phyloP scores from a whole-genome alignment of 306 rosid genomes.

The Calophaca sinica region DNA sequence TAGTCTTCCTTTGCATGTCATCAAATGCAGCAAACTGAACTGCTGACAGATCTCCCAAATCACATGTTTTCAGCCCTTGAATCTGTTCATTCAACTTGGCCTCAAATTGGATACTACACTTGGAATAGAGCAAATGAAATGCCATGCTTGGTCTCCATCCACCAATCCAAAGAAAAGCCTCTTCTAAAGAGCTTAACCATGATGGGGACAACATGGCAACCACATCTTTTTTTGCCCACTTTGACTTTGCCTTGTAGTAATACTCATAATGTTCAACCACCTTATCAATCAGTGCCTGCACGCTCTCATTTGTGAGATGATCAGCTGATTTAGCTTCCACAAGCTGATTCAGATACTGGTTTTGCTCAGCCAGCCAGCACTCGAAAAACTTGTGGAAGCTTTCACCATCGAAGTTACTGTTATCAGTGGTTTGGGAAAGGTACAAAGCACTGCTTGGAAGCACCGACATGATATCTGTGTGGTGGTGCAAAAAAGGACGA shows the following conservation, averaged over 20 bases:
- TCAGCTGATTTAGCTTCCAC: conserved; percentile 3
- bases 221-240: conserved; percentile 50
- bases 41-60: conserved; percentile 59
- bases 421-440: background rate
- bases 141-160: conserved; percentile 81
- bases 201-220: conserved; percentile 53
- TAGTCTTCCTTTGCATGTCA: conserved; percentile 55
- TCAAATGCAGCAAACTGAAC: conserved; percentile 54
- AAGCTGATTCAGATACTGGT: conserved; percentile 54
- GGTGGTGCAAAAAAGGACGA: background rate
- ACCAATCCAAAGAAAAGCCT: conserved; percentile 75
- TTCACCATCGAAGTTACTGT: conserved; percentile 19
- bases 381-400: conserved; percentile 59
- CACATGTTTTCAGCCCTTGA: conserved; percentile 43
- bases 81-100: conserved; percentile 42
- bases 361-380: conserved; percentile 58
- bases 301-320: conserved; percentile 12
- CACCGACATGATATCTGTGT: conserved; percentile 26
- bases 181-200: conserved; percentile 66
- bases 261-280: conserved; percentile 58
- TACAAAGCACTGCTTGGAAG: conserved; percentile 1
- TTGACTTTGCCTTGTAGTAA: conserved; percentile 56
- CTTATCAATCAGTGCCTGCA: conserved; percentile 37
- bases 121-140: conserved; percentile 67
- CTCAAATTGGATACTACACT: conserved; percentile 65